phyloP scores from a whole-genome alignment of 371 early-diverging fungal genomes.

The Blakeslea trispora region DNA sequence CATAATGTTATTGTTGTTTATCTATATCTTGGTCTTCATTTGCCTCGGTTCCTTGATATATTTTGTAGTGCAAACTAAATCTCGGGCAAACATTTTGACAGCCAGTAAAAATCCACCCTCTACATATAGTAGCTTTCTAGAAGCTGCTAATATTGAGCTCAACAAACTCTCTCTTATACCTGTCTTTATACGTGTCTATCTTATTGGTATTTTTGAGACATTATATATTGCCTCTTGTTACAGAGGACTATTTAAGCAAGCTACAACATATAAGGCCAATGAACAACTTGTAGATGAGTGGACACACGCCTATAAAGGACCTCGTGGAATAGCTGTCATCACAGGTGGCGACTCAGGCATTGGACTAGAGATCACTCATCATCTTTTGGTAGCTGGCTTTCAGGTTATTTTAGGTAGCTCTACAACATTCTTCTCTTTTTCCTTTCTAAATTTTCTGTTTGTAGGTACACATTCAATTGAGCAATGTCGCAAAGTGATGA shows the following conservation, averaged over 20 bases:
- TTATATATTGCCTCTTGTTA: constrained; percentile 29
- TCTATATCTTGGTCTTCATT: too few relatives aligned
- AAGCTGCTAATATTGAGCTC: constrained; percentile 13
- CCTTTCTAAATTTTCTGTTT: neutral
- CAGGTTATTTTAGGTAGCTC: constrained; percentile 48
- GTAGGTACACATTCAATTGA: constrained; percentile 9
- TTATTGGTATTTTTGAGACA: constrained; percentile 38
- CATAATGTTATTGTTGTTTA: too few relatives aligned
- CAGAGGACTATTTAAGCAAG: constrained; percentile 19
- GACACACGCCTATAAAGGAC: neutral
- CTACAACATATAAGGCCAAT: neutral
- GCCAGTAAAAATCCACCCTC: too few relatives aligned
- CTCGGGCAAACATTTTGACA: too few relatives aligned
- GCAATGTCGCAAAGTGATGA: neutral
- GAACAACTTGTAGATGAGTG: constrained; percentile 17
- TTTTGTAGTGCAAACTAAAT: too few relatives aligned
- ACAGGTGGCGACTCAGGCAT: constrained; percentile 53
- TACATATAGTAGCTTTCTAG: neutral
- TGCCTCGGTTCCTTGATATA: too few relatives aligned
- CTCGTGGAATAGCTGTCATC: constrained; percentile 20
- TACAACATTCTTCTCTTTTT: too few relatives aligned
- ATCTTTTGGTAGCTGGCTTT: constrained; percentile 37
- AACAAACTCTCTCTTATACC: constrained; percentile 15
- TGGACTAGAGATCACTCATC: constrained; percentile 36
- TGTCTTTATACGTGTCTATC: constrained; percentile 29